Conservation (phyloP, 768 basidiomycete species). For the Cystobasidium ongulense region DNA sequence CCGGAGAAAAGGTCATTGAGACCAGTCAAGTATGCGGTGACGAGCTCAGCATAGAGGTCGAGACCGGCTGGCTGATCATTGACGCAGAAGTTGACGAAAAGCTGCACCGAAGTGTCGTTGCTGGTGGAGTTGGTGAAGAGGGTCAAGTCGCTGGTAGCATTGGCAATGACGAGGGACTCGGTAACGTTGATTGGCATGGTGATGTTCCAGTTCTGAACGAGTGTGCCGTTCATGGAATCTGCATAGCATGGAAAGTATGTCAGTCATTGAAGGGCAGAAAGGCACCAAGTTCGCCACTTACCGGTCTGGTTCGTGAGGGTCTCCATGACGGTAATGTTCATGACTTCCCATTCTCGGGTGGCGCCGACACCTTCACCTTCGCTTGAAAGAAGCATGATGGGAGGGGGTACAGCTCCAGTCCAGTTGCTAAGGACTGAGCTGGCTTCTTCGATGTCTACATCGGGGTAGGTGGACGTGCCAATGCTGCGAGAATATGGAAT, state of each 20-base stretch:
- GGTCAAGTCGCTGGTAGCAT: constrained; percentile 17
- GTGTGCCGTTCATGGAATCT: background rate
- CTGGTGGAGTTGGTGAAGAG: constrained; percentile 26
- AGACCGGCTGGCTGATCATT: constrained; percentile 21
- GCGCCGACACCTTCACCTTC: constrained; percentile 19
- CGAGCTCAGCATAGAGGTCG: constrained; percentile 17
- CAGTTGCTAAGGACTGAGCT: constrained; percentile 12
- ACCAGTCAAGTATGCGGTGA: constrained; percentile 24
- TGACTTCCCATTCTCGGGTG: constrained; percentile 4
- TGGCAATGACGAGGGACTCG: constrained; percentile 12
- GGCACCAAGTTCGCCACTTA: too few relatives aligned
- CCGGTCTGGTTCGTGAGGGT: background rate
- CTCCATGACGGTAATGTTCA: constrained; percentile 8
- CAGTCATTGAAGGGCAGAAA: too few relatives aligned
- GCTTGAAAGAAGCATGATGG: constrained; percentile 4
- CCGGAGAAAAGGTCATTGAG: constrained; percentile 2
- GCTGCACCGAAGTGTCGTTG: constrained; percentile 25
- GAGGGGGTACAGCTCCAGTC: constrained; percentile 14
- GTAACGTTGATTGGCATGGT: constrained; percentile 11
- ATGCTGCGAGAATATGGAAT: background rate
- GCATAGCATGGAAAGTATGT: background rate
- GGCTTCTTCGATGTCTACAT: background rate
- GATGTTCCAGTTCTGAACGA: constrained; percentile 23
- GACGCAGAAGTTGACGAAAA: constrained; percentile 30
- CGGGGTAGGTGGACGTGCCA: constrained; percentile 16